phyloP scores from a whole-genome alignment of 768 basidiomycete genomes.

The Agrocybe pediades region DNA sequence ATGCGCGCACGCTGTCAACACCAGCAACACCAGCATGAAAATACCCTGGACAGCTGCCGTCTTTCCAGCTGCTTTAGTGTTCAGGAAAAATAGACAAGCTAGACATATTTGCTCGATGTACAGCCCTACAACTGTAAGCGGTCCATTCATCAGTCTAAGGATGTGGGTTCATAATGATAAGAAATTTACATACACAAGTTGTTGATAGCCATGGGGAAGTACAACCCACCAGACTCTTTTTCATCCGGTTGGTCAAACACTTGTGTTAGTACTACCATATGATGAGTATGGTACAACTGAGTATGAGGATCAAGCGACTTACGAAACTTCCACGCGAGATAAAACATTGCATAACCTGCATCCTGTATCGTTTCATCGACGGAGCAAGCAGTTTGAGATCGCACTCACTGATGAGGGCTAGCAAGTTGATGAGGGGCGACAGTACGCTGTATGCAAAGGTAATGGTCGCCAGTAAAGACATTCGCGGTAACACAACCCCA shows the following conservation, averaged over 20 bases:
- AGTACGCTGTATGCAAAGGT: slow-evolving; percentile 62
- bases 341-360: slow-evolving; percentile 54
- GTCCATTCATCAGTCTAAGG: not conserved
- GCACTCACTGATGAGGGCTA: slow-evolving; percentile 54
- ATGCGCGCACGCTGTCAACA: slow-evolving; percentile 49
- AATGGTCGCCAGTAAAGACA: slow-evolving; percentile 55
- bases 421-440: slow-evolving; percentile 65
- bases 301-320: slow-evolving; percentile 16
- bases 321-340: slow-evolving; percentile 62
- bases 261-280: slow-evolving; percentile 42
- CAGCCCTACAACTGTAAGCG: slow-evolving; percentile 55
- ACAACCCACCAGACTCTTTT: slow-evolving; percentile 47
- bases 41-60: slow-evolving; percentile 44
- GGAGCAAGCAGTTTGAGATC: not conserved
- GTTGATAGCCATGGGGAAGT: slow-evolving; percentile 47
- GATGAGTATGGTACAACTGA: not conserved
- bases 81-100: slow-evolving; percentile 69
- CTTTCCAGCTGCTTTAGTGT: slow-evolving; percentile 34
- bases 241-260: slow-evolving; percentile 56
- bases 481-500: slow-evolving; percentile 46
- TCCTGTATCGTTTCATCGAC: not conserved
- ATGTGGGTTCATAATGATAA: slow-evolving; percentile 19
- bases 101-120: slow-evolving; percentile 74
- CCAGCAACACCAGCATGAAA: slow-evolving; percentile 62
- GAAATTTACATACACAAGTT: slow-evolving; percentile 43